These are phyloP conservation scores for Phialocephala subalpina DNA, from an alignment of 2,329 filamentous ascomycete species.

Conservation along the genomic window DNA sequence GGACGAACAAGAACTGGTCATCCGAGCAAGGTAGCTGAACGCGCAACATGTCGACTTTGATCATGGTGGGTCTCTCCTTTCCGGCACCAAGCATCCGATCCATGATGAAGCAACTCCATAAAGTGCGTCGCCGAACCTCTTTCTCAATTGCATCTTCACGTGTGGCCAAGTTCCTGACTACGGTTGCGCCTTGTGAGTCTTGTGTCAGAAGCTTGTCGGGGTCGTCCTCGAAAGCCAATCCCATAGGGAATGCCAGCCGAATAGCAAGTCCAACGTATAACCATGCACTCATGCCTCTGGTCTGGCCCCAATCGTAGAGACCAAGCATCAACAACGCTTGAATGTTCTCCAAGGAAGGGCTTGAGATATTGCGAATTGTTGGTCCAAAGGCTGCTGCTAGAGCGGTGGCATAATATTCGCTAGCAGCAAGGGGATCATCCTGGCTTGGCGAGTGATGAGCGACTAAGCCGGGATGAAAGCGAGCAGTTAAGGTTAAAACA, in stretches of 20 bases:
- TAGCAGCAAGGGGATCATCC: conserved; percentile 61
- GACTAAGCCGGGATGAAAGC: conserved; percentile 70
- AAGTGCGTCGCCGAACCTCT: conserved; percentile 72
- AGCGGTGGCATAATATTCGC: conserved; percentile 70
- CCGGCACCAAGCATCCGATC: conserved; percentile 75
- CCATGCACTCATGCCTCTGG: conserved; percentile 68
- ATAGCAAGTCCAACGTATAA: conserved; percentile 69
- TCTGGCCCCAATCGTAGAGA: conserved; percentile 75
- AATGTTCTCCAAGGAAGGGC: conserved; percentile 66
- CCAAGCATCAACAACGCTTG: conserved; percentile 76
- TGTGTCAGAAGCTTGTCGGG: conserved; percentile 37
- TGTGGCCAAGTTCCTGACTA: conserved; percentile 8
- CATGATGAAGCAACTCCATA: conserved; percentile 78
- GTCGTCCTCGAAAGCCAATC: conserved; percentile 64
- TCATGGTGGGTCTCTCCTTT: conserved; percentile 65
- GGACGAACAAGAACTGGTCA: conserved; percentile 67
- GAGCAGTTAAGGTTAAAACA: conserved; percentile 72
- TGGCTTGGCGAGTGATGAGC: conserved; percentile 50
- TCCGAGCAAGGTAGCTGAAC: conserved; percentile 76
- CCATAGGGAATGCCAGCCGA: conserved; percentile 65
- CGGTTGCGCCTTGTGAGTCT: conserved; percentile 35
- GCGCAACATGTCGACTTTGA: conserved; percentile 65
- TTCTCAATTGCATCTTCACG: conserved; percentile 60
- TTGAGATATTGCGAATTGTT: conserved; percentile 55
- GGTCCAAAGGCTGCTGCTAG: conserved; percentile 60